A percentile compares a stretch with the other conserved stretches of the same genome.
phyloP scores from a whole-genome alignment of 176 grass and related monocot genomes.

The Bromus sterilis region DNA sequence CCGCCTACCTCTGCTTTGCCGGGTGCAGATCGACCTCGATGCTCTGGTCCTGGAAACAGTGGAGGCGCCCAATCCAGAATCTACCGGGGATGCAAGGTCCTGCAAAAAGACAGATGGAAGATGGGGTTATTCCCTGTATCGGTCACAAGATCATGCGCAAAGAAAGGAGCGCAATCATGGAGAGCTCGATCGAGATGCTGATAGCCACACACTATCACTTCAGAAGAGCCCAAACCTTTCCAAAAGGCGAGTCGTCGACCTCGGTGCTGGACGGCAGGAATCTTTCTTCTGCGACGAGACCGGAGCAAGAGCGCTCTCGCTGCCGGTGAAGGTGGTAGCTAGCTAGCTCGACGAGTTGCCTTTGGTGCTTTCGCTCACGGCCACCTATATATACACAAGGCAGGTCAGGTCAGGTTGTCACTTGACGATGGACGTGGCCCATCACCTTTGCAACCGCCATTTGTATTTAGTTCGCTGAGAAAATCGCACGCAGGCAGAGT shows the following conservation, averaged over 20 bases:
- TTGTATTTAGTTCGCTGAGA: not conserved
- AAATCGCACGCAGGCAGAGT: not conserved
- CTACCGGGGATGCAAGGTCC: not conserved
- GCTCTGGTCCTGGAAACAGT: not conserved
- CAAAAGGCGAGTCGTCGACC: not conserved
- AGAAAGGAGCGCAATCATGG: conserved; percentile 27
- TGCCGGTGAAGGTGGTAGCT: conserved; percentile 18
- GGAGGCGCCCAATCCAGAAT: not conserved
- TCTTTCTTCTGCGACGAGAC: not conserved
- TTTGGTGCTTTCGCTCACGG: not conserved
- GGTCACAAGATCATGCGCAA: conserved; percentile 17
- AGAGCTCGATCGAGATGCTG: not conserved
- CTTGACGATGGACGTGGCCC: not conserved
- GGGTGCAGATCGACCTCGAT: not conserved
- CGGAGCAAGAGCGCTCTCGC: not conserved
- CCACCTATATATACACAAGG: conserved; percentile 9
- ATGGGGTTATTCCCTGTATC: not conserved
- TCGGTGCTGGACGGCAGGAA: not conserved
- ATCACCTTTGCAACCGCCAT: not conserved
- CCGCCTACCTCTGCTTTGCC: conserved; percentile 4
- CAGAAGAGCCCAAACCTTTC: not conserved
- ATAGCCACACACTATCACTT: not conserved
- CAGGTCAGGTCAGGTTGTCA: not conserved
- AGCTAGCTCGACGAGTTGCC: not conserved
- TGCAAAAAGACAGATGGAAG: not conserved